A percentile compares a stretch with the other conserved stretches of the same genome.
These are phyloP conservation scores for Microthlaspi erraticum DNA, from an alignment of 345 rosid species.

Conservation along the genomic window DNA sequence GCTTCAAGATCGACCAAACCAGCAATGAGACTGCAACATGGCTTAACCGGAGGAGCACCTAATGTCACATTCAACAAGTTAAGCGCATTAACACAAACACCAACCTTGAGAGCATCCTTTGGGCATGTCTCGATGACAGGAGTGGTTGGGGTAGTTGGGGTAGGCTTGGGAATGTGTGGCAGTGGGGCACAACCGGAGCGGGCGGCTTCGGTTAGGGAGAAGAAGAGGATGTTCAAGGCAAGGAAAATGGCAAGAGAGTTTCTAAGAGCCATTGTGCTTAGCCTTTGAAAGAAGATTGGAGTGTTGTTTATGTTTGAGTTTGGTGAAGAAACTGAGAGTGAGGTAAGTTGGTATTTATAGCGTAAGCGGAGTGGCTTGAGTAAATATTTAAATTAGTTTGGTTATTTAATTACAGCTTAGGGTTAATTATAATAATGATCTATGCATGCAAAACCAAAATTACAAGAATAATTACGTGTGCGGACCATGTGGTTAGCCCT, in stretches of 20 bases:
- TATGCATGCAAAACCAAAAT: constrained; percentile 24
- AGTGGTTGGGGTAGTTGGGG: constrained; percentile 29
- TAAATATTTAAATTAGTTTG: not conserved
- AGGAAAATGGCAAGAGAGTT: constrained; percentile 57
- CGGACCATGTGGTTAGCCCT: constrained; percentile 38
- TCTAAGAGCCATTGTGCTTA: constrained; percentile 54
- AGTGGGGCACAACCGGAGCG: constrained; percentile 52
- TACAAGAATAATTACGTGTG: constrained; percentile 12
- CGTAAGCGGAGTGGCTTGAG: not conserved
- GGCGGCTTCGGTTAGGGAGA: constrained; percentile 49
- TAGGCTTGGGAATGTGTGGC: constrained; percentile 37
- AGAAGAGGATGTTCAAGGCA: constrained; percentile 55
- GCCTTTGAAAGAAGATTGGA: constrained; percentile 16
- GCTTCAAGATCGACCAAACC: constrained; percentile 58
- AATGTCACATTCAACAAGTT: constrained; percentile 46
- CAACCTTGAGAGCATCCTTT: constrained; percentile 48
- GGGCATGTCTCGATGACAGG: constrained; percentile 43
- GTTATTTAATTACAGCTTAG: not conserved
- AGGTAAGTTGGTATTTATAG: constrained; percentile 23
- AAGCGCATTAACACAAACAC: constrained; percentile 50
- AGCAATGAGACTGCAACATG: constrained; percentile 51
- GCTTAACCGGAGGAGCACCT: constrained; percentile 49
- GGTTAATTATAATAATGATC: constrained; percentile 13
- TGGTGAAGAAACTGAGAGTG: constrained; percentile 27
- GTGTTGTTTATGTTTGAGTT: constrained; percentile 22